Evolutionary conservation across 306 rosid species (phyloP).

Genomic region (Quercus dentata): DNA sequence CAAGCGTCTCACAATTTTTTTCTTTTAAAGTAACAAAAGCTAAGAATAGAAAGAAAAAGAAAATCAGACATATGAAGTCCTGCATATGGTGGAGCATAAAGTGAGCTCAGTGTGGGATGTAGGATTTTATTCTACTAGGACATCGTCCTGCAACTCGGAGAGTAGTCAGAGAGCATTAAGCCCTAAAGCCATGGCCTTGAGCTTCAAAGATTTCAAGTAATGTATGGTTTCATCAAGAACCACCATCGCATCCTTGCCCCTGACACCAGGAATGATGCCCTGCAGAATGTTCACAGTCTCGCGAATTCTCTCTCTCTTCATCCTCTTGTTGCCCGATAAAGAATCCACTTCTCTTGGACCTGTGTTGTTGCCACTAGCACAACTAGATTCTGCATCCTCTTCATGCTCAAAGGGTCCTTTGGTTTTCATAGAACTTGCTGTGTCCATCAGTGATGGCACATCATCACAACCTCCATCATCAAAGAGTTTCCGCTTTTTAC

Average conservation of each 20-base stretch:
- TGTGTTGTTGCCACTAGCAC: constrained; percentile 40
- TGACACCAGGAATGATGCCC: constrained; percentile 71
- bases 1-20: too few relatives aligned
- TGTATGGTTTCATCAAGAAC: constrained; percentile 84
- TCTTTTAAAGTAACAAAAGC: too few relatives aligned
- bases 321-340: constrained; percentile 43
- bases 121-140: neutral
- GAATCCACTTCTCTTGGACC: constrained; percentile 39
- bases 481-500: constrained; percentile 63
- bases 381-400: constrained; percentile 70
- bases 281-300: constrained; percentile 68
- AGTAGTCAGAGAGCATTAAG: constrained; percentile 47
- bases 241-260: constrained; percentile 61
- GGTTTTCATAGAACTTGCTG: constrained; percentile 55
- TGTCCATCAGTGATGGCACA: constrained; percentile 43
- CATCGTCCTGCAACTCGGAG: constrained; percentile 19
- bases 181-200: constrained; percentile 59
- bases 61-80: too few relatives aligned
- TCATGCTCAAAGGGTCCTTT: constrained; percentile 29
- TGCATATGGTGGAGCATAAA: too few relatives aligned
- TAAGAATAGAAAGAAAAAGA: too few relatives aligned
- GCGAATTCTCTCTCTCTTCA: constrained; percentile 67
- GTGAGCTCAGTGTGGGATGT: too few relatives aligned
- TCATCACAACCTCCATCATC: constrained; percentile 33
- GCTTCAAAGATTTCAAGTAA: constrained; percentile 69